Evolutionary conservation across 495 filamentous ascomycete species (phyloP), one percentile per base, ranked within the genome.

Genomic region (Hypoxylon trugodes): DNA sequence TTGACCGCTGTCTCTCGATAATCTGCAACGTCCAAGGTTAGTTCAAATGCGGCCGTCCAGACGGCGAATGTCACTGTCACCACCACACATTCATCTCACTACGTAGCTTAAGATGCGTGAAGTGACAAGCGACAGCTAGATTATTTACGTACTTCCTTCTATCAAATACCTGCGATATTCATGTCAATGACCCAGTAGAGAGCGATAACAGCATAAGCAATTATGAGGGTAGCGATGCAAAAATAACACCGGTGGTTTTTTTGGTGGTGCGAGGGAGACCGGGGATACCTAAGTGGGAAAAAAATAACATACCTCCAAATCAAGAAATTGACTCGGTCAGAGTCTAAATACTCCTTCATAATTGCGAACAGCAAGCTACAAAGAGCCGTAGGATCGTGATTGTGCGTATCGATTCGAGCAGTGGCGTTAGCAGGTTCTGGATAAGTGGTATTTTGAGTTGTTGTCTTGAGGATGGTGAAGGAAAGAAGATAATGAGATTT

Each of bases 251-350:
- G 54, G 50, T 40, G 51, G 52, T 22, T 24, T 12, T 49, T 57
- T 61, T 70, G 59, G 59, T 59, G 61, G 61, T 64, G 54, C 79
- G 76, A 61, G 75, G 73, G 63, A 76, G 71, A 56, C 37, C 69
- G 66, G 56, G 58, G 66, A 50, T 50, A 59, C 56, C 59, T 55
- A 62, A 64, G 38, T 61, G 60, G 41, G 55, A 65, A 65, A 54
- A 69, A 70, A 70, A 74, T 63, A 68, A 85, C 91, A 77, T 85
- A 97, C 91, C 93, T 93, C 91, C 93, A 96, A 82, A 98, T 91
- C 79, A 98, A 83, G 83, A 94, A 98, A 84, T 98, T 98, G 81
- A 98, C 86, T 79, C 94, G 89, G 82, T 97, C 87, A 61, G 92
- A 94, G 76, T 91, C 89, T 70, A 98, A 84, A 59, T 77, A 69